These are phyloP conservation scores for Penicilliopsis zonata DNA, from an alignment of 495 filamentous ascomycete genomes.

Conservation along the genomic window DNA sequence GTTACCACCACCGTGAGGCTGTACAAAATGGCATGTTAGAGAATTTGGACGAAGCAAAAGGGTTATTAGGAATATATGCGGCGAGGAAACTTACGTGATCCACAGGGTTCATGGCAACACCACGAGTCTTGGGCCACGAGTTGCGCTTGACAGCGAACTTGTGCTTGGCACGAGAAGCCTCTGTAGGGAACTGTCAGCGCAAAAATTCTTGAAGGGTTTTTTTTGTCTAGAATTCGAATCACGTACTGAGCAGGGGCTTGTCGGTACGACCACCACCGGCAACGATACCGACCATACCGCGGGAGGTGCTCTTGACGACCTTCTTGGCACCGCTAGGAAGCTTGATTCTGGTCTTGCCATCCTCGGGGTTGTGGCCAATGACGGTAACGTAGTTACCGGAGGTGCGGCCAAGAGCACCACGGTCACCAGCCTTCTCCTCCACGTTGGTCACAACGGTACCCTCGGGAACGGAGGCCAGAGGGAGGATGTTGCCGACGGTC, in stretches of 20 bases:
- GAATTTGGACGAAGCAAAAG: neutral
- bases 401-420: conserved; percentile 87
- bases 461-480: conserved; percentile 86
- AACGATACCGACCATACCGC: conserved; percentile 99
- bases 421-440: conserved; percentile 97
- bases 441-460: conserved; percentile 98
- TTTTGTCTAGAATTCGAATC: conserved; percentile 1
- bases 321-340: conserved; percentile 98
- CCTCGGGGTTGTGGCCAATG: conserved; percentile 97
- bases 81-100: conserved; percentile 64
- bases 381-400: conserved; percentile 99
- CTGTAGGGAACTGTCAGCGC: conserved; percentile 23
- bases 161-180: conserved; percentile 97
- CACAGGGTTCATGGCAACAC: conserved; percentile 99
- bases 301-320: conserved; percentile 77
- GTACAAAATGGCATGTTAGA: conserved; percentile 22
- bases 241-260: conserved; percentile 88
- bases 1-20: conserved; percentile 99
- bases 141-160: conserved; percentile 99
- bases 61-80: too few relatives aligned
- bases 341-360: conserved; percentile 99
- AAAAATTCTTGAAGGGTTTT: neutral
- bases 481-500: conserved; percentile 93
- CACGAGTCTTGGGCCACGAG: conserved; percentile 99
- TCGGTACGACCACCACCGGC: conserved; percentile 98